A percentile compares a stretch with the other conserved stretches of the same genome.
These are phyloP conservation scores for Wallacemonas rigidus DNA, from an alignment of 208 protist genomes.

Conservation along the genomic window DNA sequence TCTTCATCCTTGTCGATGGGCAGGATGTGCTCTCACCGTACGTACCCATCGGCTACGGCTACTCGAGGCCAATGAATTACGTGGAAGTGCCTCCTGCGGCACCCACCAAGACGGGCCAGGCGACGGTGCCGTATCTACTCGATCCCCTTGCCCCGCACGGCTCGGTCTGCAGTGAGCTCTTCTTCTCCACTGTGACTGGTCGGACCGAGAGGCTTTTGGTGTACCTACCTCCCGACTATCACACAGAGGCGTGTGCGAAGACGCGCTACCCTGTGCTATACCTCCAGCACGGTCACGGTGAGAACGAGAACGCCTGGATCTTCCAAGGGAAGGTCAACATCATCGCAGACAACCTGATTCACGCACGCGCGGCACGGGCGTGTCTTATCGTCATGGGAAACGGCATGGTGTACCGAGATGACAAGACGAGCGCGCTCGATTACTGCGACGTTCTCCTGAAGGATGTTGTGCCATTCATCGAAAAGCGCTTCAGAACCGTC, in stretches of 20 bases:
- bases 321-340: conserved; percentile 37
- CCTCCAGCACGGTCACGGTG: conserved; percentile 32
- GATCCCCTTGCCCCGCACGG: conserved; percentile 22
- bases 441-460: conserved; percentile 27
- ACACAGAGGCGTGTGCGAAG: conserved; percentile 13
- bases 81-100: conserved; percentile 25
- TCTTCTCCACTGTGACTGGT: conserved; percentile 24
- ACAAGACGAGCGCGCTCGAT: conserved; percentile 4
- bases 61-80: conserved; percentile 26
- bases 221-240: conserved; percentile 28
- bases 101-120: neutral
- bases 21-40: conserved; percentile 30
- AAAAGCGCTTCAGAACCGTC: conserved; percentile 28
- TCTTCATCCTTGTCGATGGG: conserved; percentile 34
- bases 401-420: conserved; percentile 22
- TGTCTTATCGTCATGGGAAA: conserved; percentile 35
- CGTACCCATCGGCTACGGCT: conserved; percentile 27
- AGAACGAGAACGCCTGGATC: conserved; percentile 39
- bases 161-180: conserved; percentile 26
- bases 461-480: conserved; percentile 38
- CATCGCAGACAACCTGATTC: conserved; percentile 46
- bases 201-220: conserved; percentile 18
- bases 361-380: conserved; percentile 19
- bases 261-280: conserved; percentile 31
- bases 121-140: conserved; percentile 3